phyloP scores from a whole-genome alignment of 768 basidiomycete species.

The Phylloporus sp. region DNA sequence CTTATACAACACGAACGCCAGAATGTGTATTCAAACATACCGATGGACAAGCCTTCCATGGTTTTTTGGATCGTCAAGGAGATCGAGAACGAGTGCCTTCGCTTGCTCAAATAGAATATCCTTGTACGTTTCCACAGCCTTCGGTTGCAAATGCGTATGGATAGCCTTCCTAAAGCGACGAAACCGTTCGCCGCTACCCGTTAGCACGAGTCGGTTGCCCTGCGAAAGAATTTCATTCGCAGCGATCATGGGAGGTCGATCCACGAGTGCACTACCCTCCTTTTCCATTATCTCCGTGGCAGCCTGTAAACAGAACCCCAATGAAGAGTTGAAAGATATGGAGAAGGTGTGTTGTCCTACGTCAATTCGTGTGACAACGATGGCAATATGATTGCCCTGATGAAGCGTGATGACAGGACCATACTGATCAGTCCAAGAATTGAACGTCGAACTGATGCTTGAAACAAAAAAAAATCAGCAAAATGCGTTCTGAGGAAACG shows the following conservation, averaged over 20 bases:
- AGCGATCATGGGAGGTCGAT: slow-evolving; percentile 50
- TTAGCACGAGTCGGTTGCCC: slow-evolving; percentile 49
- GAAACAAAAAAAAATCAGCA: not conserved
- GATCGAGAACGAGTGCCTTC: slow-evolving; percentile 21
- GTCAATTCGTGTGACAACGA: slow-evolving; percentile 19
- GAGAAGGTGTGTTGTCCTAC: slow-evolving; percentile 6
- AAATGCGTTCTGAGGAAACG: no score
- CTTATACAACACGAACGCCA: not conserved
- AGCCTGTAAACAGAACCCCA: slow-evolving; percentile 31
- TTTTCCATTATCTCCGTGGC: slow-evolving; percentile 62
- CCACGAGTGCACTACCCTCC: slow-evolving; percentile 47
- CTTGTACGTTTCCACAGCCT: slow-evolving; percentile 42
- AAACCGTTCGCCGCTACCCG: slow-evolving; percentile 47
- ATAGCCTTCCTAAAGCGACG: slow-evolving; percentile 54
- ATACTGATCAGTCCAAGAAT: slow-evolving; percentile 52
- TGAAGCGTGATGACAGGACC: slow-evolving; percentile 56
- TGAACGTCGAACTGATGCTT: slow-evolving; percentile 33
- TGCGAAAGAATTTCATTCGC: slow-evolving; percentile 53
- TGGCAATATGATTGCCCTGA: slow-evolving; percentile 36
- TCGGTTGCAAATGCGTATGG: slow-evolving; percentile 51
- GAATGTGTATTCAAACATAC: slow-evolving; percentile 33
- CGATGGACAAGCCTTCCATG: slow-evolving; percentile 35
- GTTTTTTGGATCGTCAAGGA: slow-evolving; percentile 29
- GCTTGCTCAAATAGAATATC: slow-evolving; percentile 40
- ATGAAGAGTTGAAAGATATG: not conserved